phyloP scores from a whole-genome alignment of 345 rosid genomes.

The Hibiscus trionum region DNA sequence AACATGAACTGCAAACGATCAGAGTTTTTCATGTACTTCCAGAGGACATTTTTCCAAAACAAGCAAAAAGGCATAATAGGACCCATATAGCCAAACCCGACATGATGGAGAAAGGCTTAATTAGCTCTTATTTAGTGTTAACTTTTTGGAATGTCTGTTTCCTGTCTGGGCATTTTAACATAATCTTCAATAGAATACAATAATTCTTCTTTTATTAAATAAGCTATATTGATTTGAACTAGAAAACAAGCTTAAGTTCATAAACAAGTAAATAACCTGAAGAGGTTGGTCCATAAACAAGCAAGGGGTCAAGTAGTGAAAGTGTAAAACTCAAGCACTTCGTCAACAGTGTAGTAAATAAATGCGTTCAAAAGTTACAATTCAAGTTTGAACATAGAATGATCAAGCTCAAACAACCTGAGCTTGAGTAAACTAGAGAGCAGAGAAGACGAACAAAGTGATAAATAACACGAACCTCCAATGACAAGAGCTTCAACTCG shows the following conservation, averaged over 20 bases:
- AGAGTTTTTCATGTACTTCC: neutral
- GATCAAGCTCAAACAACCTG: neutral
- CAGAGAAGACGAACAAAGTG: neutral
- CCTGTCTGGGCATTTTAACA: neutral
- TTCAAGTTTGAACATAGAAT: neutral
- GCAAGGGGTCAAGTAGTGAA: neutral
- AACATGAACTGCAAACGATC: neutral
- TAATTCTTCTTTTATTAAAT: neutral
- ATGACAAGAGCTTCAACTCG: conserved; percentile 87
- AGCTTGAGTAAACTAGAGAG: neutral
- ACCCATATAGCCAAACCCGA: too few relatives aligned
- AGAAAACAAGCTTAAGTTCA: neutral
- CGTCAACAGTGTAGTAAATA: neutral
- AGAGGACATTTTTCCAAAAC: neutral
- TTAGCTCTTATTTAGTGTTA: neutral
- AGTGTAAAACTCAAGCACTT: neutral
- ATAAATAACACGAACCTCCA: conserved; percentile 47
- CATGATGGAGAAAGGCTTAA: too few relatives aligned
- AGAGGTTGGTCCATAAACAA: neutral
- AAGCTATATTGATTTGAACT: neutral
- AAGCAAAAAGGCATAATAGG: too few relatives aligned
- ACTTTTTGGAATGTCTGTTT: neutral
- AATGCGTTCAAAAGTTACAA: neutral
- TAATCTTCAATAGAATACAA: neutral
- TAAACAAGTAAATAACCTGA: neutral